Conservation (phyloP, 1,284 basidiomycete genomes). For the Moniliophthora roreri region DNA sequence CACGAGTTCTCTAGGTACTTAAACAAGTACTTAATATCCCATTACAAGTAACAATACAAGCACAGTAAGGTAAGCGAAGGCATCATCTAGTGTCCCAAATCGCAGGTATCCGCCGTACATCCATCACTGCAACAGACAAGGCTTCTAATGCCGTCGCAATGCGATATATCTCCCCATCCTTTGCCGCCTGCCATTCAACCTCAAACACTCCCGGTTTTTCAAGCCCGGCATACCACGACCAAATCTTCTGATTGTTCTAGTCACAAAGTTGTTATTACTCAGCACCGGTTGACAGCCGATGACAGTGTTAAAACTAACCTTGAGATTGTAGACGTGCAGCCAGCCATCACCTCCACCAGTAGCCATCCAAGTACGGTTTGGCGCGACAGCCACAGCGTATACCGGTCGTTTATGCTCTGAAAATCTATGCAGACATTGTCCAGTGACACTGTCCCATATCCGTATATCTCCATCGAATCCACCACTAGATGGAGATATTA, state of each 20-base stretch:
- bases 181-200: slow-evolving; percentile 57
- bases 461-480: slow-evolving; percentile 77
- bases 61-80: background rate
- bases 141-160: slow-evolving; percentile 60
- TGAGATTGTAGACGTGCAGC: slow-evolving; percentile 54
- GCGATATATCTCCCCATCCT: slow-evolving; percentile 44
- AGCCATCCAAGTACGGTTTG: slow-evolving; percentile 58
- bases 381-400: slow-evolving; percentile 67
- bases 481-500: slow-evolving; percentile 4
- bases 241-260: slow-evolving; percentile 45
- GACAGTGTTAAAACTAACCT: slow-evolving; percentile 31
- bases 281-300: too few species aligned
- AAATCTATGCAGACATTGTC: slow-evolving; percentile 68
- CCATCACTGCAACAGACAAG: slow-evolving; percentile 52
- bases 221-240: slow-evolving; percentile 56
- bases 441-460: slow-evolving; percentile 76
- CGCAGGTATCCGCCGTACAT: slow-evolving; percentile 45
- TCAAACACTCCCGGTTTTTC: slow-evolving; percentile 61
- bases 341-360: slow-evolving; percentile 65
- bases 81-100: slow-evolving; percentile 4
- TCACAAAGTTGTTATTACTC: too few species aligned
- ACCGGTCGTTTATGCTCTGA: slow-evolving; percentile 65
- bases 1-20: too few species aligned
- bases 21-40: background rate
- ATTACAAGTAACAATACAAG: background rate